These are phyloP conservation scores for Apiotrichum gracile DNA, from an alignment of 1,284 basidiomycete genomes.

Conservation along the genomic window DNA sequence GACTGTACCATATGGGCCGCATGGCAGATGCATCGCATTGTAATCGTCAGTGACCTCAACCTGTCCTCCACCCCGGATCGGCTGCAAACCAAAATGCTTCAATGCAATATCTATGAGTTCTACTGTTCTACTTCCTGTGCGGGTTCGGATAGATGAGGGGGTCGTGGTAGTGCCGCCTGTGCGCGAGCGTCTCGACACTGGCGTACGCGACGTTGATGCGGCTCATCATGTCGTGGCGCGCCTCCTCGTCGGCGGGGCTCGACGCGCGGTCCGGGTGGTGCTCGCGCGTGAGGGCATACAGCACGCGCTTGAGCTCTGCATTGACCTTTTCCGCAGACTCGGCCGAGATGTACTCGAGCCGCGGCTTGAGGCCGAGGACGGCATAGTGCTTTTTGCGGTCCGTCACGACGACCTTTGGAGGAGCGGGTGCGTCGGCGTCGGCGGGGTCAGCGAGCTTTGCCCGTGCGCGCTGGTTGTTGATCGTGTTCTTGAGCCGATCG, in stretches of 20 bases:
- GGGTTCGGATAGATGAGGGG: neutral
- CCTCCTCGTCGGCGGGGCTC: neutral
- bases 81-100: no score
- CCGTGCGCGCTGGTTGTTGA: neutral
- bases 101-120: no score
- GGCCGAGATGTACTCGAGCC: slow-evolving; percentile 2
- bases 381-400: slow-evolving; percentile 13
- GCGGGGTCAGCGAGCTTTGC: neutral
- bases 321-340: slow-evolving; percentile 4
- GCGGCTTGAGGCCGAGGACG: slow-evolving; percentile 5
- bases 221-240: neutral
- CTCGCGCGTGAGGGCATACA: neutral
- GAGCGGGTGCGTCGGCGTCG: neutral
- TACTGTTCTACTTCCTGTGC: neutral
- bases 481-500: neutral
- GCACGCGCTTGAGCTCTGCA: slow-evolving; percentile 1
- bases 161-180: neutral
- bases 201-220: slow-evolving; percentile 13
- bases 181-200: slow-evolving; percentile 4
- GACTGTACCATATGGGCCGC: no score
- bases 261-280: slow-evolving; percentile 13
- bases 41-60: no score
- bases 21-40: no score
- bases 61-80: no score
- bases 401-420: neutral